These are phyloP conservation scores for Paramecium tetraurelia DNA, from an alignment of 73 alveolate genomes.

Conservation along the genomic window DNA sequence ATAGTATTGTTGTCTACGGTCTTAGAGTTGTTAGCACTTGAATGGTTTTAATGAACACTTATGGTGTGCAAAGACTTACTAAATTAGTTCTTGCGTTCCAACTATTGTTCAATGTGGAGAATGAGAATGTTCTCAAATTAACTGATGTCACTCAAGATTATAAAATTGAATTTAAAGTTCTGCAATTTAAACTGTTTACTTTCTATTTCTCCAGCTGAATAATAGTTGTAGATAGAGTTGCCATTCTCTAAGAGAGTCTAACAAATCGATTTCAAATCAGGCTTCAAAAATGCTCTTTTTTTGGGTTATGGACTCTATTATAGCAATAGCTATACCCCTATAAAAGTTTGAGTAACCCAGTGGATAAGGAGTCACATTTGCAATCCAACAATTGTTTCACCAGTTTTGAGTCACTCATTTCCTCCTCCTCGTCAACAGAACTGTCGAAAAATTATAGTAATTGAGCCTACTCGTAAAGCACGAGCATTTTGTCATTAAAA, in stretches of 20 bases:
- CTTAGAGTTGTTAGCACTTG: not conserved
- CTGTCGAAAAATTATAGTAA: not conserved
- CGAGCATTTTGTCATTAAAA: not conserved
- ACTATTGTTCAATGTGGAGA: not conserved
- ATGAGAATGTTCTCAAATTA: not conserved
- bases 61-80: not conserved
- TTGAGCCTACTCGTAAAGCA: not conserved
- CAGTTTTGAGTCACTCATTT: not conserved
- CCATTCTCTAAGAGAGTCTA: not conserved
- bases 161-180: not conserved
- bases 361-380: constrained; percentile 8
- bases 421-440: not conserved
- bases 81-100: not conserved
- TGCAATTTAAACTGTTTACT: not conserved
- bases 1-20: not conserved
- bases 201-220: constrained; percentile 27
- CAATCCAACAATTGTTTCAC: not conserved
- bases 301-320: not conserved
- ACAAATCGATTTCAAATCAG: not conserved
- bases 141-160: not conserved
- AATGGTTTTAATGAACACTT: not conserved
- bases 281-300: not conserved
- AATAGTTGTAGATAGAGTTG: not conserved
- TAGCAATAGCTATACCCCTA: not conserved
- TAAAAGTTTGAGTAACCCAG: not conserved